Conservation (phyloP, 768 basidiomycete genomes). For the Lentinula edodes region DNA sequence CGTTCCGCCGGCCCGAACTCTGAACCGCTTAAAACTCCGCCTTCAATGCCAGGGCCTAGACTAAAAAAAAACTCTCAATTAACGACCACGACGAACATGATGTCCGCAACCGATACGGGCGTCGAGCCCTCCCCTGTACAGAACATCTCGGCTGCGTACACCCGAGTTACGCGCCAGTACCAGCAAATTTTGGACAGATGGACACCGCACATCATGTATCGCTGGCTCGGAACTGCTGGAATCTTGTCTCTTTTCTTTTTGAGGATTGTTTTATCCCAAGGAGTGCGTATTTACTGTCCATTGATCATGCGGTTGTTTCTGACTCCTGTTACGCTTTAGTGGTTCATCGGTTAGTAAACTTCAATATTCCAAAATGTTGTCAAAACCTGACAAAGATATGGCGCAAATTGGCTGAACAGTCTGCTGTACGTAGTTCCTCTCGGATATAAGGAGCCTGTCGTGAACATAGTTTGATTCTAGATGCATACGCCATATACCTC, state of each 20-base stretch:
- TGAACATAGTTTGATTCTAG: constrained; percentile 27
- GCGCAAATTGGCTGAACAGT: constrained; percentile 28
- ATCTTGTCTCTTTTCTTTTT: constrained; percentile 74
- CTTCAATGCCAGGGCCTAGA: not conserved
- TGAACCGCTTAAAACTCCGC: not conserved
- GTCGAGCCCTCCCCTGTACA: constrained; percentile 43
- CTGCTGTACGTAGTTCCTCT: constrained; percentile 51
- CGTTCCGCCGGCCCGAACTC: not conserved
- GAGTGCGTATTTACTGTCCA: constrained; percentile 48
- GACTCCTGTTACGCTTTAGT: not conserved
- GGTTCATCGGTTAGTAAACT: constrained; percentile 9
- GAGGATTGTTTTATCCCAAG: constrained; percentile 84
- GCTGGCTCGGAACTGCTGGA: constrained; percentile 78
- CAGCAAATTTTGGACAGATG: constrained; percentile 87
- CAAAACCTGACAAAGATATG: not conserved
- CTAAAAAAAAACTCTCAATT: not conserved
- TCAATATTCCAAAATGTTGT: not conserved
- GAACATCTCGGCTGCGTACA: constrained; percentile 39
- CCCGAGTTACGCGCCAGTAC: constrained; percentile 68
- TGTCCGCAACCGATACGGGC: constrained; percentile 35
- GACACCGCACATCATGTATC: constrained; percentile 84
- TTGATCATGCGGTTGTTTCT: not conserved
- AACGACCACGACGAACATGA: constrained; percentile 28
- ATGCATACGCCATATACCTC: constrained; percentile 92
- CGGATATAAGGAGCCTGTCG: constrained; percentile 1